Conservation (phyloP, 1,139 yeast genomes). For the Blastobotrys elegans region DNA sequence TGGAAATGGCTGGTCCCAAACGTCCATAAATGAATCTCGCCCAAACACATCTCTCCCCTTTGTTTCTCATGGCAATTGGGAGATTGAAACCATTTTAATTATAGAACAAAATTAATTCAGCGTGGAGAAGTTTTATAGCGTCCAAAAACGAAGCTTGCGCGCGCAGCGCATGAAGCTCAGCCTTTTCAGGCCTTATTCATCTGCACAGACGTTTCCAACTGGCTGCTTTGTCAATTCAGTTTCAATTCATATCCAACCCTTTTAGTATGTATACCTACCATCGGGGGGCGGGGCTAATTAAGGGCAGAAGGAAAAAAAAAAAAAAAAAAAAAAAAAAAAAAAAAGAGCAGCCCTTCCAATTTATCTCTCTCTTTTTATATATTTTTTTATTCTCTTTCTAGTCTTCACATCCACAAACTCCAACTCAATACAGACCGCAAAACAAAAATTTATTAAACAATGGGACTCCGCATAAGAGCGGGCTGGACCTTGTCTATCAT, state of each 20-base stretch:
- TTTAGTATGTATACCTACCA: no score
- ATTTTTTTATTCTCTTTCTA: neutral
- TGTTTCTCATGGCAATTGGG: no score
- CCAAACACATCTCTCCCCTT: no score
- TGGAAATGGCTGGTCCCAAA: no score
- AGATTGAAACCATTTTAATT: no score
- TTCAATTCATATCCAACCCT: neutral
- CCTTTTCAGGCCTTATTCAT: neutral
- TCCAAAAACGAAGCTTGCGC: neutral
- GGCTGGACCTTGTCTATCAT: slow-evolving; percentile 40
- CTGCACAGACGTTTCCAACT: neutral
- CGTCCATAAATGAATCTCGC: no score
- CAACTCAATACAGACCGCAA: neutral
- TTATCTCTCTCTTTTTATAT: neutral
- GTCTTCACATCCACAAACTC: neutral
- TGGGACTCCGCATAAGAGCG: slow-evolving; percentile 35
- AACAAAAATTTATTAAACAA: neutral
- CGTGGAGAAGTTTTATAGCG: neutral
- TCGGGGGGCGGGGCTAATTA: no score
- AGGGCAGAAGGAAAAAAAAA: no score
- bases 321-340: no score
- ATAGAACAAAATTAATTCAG: no score
- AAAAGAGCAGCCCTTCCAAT: neutral
- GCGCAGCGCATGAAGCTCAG: neutral
- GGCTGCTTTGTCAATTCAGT: no score